Evolutionary conservation across 1,284 basidiomycete genomes (phyloP).

Genomic region (Ganoderma leucocontextum): DNA sequence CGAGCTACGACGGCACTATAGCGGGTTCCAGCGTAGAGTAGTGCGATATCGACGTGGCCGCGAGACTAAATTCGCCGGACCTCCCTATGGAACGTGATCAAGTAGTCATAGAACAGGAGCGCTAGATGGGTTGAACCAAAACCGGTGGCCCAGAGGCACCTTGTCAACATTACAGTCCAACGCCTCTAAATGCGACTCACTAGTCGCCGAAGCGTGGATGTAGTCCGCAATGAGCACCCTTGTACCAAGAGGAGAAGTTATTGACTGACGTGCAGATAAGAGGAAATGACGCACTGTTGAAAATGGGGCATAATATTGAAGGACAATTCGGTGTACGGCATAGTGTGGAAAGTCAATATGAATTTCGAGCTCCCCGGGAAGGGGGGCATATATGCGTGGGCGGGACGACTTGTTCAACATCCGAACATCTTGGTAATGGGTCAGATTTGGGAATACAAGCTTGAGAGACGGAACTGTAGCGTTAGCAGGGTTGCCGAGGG

Average conservation of each 20-base stretch:
- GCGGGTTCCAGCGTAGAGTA: constrained; percentile 17
- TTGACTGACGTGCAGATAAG: not conserved
- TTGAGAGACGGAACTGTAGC: not conserved
- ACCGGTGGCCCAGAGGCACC: not conserved
- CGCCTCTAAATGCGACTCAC: not conserved
- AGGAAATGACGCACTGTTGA: not conserved
- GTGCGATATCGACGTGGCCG: not conserved
- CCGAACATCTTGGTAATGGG: not conserved
- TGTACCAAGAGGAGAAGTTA: not conserved
- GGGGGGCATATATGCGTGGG: not conserved
- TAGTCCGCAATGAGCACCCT: constrained; percentile 17
- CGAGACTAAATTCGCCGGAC: constrained; percentile 14
- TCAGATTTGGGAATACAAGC: not conserved
- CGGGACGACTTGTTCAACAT: not conserved
- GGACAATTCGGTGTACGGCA: not conserved
- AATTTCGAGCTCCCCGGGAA: too few relatives aligned
- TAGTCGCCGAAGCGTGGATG: constrained; percentile 23
- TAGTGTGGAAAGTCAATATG: not conserved
- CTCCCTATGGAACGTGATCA: constrained; percentile 10
- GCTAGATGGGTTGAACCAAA: not conserved
- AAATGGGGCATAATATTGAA: not conserved
- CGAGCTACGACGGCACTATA: constrained; percentile 15
- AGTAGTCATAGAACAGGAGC: constrained; percentile 17
- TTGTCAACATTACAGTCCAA: not conserved
- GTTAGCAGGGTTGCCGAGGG: not conserved